Conservation (phyloP, 257 asterid species). For the Jacaranda copaia region DNA sequence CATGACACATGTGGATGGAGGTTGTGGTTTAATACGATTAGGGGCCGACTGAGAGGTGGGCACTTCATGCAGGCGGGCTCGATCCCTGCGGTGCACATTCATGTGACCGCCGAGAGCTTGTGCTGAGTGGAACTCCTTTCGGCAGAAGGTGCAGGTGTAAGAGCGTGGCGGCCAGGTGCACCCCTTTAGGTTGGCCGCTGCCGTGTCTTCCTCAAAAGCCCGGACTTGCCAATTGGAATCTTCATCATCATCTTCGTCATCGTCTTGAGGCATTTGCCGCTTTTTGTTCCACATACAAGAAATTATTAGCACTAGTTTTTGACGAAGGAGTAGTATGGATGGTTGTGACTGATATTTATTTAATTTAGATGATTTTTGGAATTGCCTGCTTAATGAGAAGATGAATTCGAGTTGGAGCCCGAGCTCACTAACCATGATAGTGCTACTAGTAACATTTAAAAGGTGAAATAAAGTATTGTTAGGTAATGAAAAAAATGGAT, state of each 20-base stretch:
- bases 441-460: no score
- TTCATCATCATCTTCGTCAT: constrained; percentile 34
- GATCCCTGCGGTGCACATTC: constrained; percentile 85
- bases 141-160: constrained; percentile 66
- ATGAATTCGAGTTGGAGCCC: no score
- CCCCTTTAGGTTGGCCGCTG: constrained; percentile 47
- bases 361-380: no score
- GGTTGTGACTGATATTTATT: no score
- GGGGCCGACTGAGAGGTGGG: neutral
- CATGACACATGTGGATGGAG: constrained; percentile 13
- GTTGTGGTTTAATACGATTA: neutral
- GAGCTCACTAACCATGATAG: no score
- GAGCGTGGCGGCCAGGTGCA: constrained; percentile 84
- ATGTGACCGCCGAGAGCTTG: constrained; percentile 90
- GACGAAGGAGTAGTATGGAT: neutral
- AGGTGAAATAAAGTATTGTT: no score
- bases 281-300: no score
- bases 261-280: constrained; percentile 32
- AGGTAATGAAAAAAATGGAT: neutral
- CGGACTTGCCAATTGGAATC: constrained; percentile 63
- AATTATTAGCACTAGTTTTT: no score
- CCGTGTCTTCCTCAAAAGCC: constrained; percentile 67
- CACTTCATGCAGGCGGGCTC: constrained; percentile 53
- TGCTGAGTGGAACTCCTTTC: constrained; percentile 74
- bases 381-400: no score